A percentile compares a stretch with the other conserved stretches of the same genome.
Evolutionary conservation across 495 filamentous ascomycete species (phyloP).

Genomic region (Recurvomyces mirabilis): DNA sequence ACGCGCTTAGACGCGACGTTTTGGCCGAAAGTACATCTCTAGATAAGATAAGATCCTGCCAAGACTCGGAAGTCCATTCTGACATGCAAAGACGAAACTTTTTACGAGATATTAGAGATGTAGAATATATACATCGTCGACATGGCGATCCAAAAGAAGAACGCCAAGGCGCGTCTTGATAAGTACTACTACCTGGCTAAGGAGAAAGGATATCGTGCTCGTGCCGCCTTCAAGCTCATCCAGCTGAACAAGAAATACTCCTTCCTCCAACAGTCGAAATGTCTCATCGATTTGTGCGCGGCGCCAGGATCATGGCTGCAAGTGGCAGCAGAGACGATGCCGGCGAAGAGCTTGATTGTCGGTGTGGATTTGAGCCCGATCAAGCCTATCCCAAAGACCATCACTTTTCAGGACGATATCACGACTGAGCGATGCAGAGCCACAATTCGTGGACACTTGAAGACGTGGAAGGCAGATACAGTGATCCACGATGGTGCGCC

Average conservation of each 20-base stretch:
- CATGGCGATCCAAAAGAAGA: slow-evolving; percentile 99
- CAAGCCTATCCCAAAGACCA: slow-evolving; percentile 84
- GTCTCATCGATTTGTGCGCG: slow-evolving; percentile 91
- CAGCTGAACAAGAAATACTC: slow-evolving; percentile 98
- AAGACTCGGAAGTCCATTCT: not conserved
- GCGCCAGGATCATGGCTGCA: slow-evolving; percentile 98
- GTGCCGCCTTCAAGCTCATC: slow-evolving; percentile 96
- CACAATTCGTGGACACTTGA: slow-evolving; percentile 81
- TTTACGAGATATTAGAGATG: not conserved
- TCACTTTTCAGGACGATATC: slow-evolving; percentile 95
- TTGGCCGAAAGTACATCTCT: no score
- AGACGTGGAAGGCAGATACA: slow-evolving; percentile 93
- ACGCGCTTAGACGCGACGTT: no score
- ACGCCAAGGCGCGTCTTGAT: slow-evolving; percentile 97
- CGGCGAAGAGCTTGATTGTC: slow-evolving; percentile 75
- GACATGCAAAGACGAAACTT: slow-evolving; percentile 1
- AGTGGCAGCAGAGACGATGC: slow-evolving; percentile 93
- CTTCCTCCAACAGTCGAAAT: slow-evolving; percentile 92
- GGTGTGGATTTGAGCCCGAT: slow-evolving; percentile 94
- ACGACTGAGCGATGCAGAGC: slow-evolving; percentile 92
- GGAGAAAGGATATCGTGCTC: slow-evolving; percentile 93
- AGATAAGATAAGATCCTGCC: no score
- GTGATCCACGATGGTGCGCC: slow-evolving; percentile 98
- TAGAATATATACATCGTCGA: no score
- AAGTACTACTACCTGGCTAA: slow-evolving; percentile 91